Conservation (phyloP, 2,329 filamentous ascomycete genomes). For the Penicillium polonicum region DNA sequence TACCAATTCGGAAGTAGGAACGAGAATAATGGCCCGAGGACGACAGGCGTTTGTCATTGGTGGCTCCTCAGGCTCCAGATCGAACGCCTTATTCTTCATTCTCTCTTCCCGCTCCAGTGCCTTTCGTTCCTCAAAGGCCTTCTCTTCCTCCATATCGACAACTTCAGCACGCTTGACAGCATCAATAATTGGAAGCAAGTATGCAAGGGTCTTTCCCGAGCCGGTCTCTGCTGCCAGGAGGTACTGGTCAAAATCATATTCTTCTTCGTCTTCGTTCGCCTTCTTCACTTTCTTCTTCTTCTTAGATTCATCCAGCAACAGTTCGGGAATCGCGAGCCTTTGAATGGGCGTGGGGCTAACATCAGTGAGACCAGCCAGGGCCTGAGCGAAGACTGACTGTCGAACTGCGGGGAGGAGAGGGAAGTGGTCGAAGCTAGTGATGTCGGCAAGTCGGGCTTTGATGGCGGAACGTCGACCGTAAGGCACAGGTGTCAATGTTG, state of each 20-base stretch:
- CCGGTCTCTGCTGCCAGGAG: slow-evolving; percentile 93
- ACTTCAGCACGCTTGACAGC: slow-evolving; percentile 76
- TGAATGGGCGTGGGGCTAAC: slow-evolving; percentile 86
- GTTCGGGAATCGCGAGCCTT: slow-evolving; percentile 77
- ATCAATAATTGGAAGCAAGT: slow-evolving; percentile 80
- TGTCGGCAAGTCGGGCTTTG: slow-evolving; percentile 61
- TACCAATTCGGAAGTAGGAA: slow-evolving; percentile 90
- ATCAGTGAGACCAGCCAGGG: slow-evolving; percentile 70
- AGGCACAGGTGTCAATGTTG: slow-evolving; percentile 69
- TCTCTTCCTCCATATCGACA: slow-evolving; percentile 61
- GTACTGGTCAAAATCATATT: slow-evolving; percentile 62
- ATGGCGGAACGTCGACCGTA: slow-evolving; percentile 66
- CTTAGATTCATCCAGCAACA: slow-evolving; percentile 59
- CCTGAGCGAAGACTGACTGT: slow-evolving; percentile 69
- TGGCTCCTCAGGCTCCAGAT: slow-evolving; percentile 57
- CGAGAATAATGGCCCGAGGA: slow-evolving; percentile 79
- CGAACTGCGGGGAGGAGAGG: slow-evolving; percentile 69
- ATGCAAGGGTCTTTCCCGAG: slow-evolving; percentile 94
- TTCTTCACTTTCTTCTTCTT: slow-evolving; percentile 35
- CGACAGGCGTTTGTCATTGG: slow-evolving; percentile 71
- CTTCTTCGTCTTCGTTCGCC: slow-evolving; percentile 27
- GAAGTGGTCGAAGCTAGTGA: slow-evolving; percentile 80
- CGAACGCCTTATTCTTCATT: slow-evolving; percentile 58
- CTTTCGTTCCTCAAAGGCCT: slow-evolving; percentile 53
- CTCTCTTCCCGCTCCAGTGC: slow-evolving; percentile 54